Evolutionary conservation across 768 basidiomycete genomes (phyloP), one percentile per base, ranked within the genome.

Genomic region (Russula compacta): DNA sequence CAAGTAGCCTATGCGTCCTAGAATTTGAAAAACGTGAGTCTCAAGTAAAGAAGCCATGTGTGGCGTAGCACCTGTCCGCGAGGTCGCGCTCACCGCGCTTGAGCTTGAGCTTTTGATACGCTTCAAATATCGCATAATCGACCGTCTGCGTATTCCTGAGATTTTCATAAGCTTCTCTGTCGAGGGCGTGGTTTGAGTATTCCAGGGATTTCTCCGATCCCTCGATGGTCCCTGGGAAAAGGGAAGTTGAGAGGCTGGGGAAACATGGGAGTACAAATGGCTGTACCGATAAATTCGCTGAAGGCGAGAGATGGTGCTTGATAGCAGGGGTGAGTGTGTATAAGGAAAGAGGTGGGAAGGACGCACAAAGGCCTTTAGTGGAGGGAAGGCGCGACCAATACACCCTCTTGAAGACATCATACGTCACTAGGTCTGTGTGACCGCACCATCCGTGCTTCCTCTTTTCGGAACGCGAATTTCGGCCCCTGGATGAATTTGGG

Each of bases 351-450:
- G 17, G 53, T 21, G 53, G 52, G 29, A 56, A 38, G 21, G 38
- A 53, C 66, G 24, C 46, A 85, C 87, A 80, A 12, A 87, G 71
- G 2, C 76, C 76, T 63, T 81, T 84, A 1, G 72, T 79, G 42
- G 82, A 70, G 1, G 82, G 73, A 47, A 86, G 79, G 68, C 78
- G 82, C 3, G 77, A 74, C 86, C 86, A 88, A 66, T 86, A 87
- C 0, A 70, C 66, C 29, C 72, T 64, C 6, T 76, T 63, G 63
- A 87, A 88, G 17, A 71, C 67, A 0, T 75, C 69, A 56, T 78
- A 85, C 0, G 80, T 76, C 15, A 85, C 69, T n/a, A 56, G 32
- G 38, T 58, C 53, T 2, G 46, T 42, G 3, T 19, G 50, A 29
- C 46, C 38, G 12, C n/a, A 9, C 59, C 57, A 59, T 4, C 42